phyloP scores from a whole-genome alignment of 768 basidiomycete species.

The Tulasnella sp. region DNA sequence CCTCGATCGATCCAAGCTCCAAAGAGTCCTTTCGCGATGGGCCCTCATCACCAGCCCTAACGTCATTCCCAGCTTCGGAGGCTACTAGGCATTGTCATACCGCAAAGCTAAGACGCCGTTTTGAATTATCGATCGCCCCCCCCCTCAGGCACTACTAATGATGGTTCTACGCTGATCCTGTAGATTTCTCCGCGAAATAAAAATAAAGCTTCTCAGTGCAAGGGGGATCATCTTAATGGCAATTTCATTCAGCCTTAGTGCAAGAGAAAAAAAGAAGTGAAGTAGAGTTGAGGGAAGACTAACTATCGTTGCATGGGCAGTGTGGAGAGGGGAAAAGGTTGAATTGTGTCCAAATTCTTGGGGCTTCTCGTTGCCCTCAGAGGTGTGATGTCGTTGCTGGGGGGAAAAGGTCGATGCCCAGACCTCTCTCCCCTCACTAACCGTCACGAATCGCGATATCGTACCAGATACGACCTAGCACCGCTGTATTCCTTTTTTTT shows the following conservation, averaged over 20 bases:
- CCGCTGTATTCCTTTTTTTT: not conserved
- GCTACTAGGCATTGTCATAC: not conserved
- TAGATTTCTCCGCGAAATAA: not conserved
- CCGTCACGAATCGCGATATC: not conserved
- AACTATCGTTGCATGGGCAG: not conserved
- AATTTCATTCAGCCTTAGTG: conserved; percentile 5
- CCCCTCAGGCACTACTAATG: not conserved
- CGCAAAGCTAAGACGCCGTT: not conserved
- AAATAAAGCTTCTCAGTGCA: not conserved
- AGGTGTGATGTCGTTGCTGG: conserved; percentile 11
- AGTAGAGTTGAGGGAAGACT: not conserved
- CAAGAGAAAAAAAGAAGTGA: conserved; percentile 16
- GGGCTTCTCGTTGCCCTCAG: not conserved
- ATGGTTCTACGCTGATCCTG: not conserved
- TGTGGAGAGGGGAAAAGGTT: not conserved
- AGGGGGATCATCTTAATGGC: not conserved
- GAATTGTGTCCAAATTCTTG: conserved; percentile 14
- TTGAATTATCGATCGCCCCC: not conserved
- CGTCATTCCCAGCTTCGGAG: not conserved
- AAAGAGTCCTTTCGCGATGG: not conserved
- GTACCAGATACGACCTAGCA: not conserved
- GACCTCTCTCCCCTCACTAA: not conserved
- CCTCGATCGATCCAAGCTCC: not conserved
- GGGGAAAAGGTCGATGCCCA: conserved; percentile 16
- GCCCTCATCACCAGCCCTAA: not conserved